A percentile compares a stretch with the other conserved stretches of the same genome.
These are phyloP conservation scores for Citrus sinensis DNA, from an alignment of 345 rosid species.

Conservation along the genomic window DVS_A1.0 CM039168.1:28752001-28752500, in stretches of 20 bases:
- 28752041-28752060: too few species aligned
- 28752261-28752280: not conserved
- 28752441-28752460: constrained; percentile 34
- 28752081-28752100: too few species aligned
- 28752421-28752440: constrained; percentile 44
- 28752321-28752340: constrained; percentile 18
- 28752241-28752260: not conserved
- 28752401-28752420: constrained; percentile 33
- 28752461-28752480: constrained; percentile 27
- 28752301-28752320: constrained; percentile 23
- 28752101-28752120: not conserved
- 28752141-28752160: not conserved
- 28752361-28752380: constrained; percentile 18
- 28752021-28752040: too few species aligned
- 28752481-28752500: constrained; percentile 3
- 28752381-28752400: constrained; percentile 41
- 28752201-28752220: not conserved
- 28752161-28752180: not conserved
- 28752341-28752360: constrained; percentile 29
- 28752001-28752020: too few species aligned
- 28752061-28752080: too few species aligned
- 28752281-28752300: constrained; percentile 10
- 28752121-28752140: not conserved
- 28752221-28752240: not conserved
- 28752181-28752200: not conserved